These are phyloP conservation scores for Euphorbia tirucalli DNA, from an alignment of 345 rosid genomes.

Conservation along the genomic window DNA sequence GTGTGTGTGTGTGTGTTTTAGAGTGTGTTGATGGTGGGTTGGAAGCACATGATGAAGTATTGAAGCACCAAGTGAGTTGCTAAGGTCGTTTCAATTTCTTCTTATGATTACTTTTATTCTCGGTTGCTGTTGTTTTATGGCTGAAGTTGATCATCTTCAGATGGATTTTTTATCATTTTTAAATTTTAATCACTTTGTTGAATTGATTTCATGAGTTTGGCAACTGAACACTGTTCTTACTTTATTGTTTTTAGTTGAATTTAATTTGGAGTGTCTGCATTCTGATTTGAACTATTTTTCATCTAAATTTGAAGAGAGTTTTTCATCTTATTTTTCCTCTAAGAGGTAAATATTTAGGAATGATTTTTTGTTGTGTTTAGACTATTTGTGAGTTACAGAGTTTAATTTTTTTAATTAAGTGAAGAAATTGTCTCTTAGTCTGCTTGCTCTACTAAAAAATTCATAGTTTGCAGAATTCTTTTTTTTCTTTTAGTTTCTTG, in stretches of 20 bases:
- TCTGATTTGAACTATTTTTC: background rate
- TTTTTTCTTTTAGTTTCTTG: background rate
- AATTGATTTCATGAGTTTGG: background rate
- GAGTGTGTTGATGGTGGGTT: slow-evolving; percentile 91
- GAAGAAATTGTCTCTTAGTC: background rate
- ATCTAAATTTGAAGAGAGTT: background rate
- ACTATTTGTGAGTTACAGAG: background rate
- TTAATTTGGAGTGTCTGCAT: background rate
- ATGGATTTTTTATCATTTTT: background rate
- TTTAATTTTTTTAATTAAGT: background rate
- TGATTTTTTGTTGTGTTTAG: background rate
- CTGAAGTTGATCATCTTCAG: background rate
- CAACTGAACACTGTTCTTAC: background rate
- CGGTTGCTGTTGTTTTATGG: background rate
- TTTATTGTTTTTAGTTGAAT: background rate
- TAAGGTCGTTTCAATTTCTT: slow-evolving; percentile 51
- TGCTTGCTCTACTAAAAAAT: too few relatives aligned
- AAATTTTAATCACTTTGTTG: background rate
- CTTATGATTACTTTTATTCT: background rate
- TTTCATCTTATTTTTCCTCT: background rate
- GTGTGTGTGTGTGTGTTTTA: too few relatives aligned
- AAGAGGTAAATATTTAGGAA: background rate
- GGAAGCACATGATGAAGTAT: slow-evolving; percentile 90
- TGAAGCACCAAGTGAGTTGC: slow-evolving; percentile 79
- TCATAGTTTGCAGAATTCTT: background rate